Conservation (phyloP, 305 asterid species). For the Rubia tinctorum region DNA sequence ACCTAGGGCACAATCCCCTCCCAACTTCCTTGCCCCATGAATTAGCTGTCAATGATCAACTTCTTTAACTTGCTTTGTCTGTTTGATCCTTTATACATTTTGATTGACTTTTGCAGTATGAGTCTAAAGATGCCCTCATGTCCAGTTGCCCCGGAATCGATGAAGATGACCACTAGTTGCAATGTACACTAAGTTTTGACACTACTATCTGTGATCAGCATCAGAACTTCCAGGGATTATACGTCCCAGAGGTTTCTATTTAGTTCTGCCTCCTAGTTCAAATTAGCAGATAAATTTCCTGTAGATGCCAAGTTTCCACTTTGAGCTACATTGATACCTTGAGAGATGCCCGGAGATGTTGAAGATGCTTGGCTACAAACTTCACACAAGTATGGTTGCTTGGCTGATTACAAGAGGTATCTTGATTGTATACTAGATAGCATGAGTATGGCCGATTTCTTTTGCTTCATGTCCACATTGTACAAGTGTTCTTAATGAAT, state of each 20-base stretch:
- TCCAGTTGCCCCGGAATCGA: conserved; percentile 69
- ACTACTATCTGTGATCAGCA: neutral
- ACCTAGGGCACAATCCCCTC: too few relatives aligned
- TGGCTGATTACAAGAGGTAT: neutral
- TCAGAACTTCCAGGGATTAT: neutral
- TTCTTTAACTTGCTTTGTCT: neutral
- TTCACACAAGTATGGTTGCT: neutral
- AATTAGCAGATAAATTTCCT: neutral
- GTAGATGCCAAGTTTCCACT: neutral
- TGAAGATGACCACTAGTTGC: conserved; percentile 69
- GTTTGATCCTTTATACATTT: neutral
- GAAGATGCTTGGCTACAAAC: neutral
- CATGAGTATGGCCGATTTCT: neutral
- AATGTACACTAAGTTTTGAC: neutral
- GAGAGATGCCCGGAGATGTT: neutral
- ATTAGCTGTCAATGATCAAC: neutral
- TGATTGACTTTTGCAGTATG: conserved; percentile 51
- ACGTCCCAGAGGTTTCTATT: neutral
- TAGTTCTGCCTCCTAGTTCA: neutral
- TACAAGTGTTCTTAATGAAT: too few relatives aligned
- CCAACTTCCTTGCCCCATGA: neutral
- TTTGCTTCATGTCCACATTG: neutral
- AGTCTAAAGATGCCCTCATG: conserved; percentile 52
- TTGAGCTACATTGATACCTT: neutral
- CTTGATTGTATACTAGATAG: neutral